Evolutionary conservation across 495 filamentous ascomycete species (phyloP).

Genomic region (Talaromyces nanjingensis): DNA sequence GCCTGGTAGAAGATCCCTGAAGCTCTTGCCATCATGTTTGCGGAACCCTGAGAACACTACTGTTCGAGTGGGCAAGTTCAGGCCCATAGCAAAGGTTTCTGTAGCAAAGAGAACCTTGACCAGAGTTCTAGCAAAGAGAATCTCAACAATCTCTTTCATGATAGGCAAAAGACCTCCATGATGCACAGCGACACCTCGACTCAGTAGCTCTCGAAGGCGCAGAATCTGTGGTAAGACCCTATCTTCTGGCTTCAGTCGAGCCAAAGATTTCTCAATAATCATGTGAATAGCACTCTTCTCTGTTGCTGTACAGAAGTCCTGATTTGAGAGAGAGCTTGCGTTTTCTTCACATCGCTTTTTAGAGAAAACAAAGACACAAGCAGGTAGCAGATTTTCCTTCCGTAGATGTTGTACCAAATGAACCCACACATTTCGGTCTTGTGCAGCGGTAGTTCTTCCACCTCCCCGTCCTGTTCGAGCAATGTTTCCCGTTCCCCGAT

Average conservation of each 20-base stretch:
- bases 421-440: conserved; percentile 97
- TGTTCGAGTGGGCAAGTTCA: conserved; percentile 91
- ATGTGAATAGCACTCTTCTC: conserved; percentile 97
- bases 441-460: conserved; percentile 74
- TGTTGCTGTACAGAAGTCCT: conserved; percentile 83
- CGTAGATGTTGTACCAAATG: conserved; percentile 84
- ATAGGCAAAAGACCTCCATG: conserved; percentile 94
- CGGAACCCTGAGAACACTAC: conserved; percentile 97
- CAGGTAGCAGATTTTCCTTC: conserved; percentile 79
- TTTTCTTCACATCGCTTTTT: conserved; percentile 97
- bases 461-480: conserved; percentile 79
- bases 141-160: conserved; percentile 96
- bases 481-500: conserved; percentile 74
- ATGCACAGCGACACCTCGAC: conserved; percentile 89
- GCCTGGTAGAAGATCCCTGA: conserved; percentile 85
- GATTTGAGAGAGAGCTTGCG: conserved; percentile 86
- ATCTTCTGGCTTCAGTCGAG: conserved; percentile 87
- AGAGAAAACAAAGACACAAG: conserved; percentile 96
- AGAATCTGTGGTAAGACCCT: conserved; percentile 83
- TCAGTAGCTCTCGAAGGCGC: conserved; percentile 74
- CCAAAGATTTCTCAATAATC: conserved; percentile 94
- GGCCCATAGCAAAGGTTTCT: conserved; percentile 97
- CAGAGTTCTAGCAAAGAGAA: conserved; percentile 86
- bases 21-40: conserved; percentile 87
- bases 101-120: conserved; percentile 97